Conservation (phyloP, 2,329 filamentous ascomycete genomes). For the Aspergillus oerlinghausenensis region DNA sequence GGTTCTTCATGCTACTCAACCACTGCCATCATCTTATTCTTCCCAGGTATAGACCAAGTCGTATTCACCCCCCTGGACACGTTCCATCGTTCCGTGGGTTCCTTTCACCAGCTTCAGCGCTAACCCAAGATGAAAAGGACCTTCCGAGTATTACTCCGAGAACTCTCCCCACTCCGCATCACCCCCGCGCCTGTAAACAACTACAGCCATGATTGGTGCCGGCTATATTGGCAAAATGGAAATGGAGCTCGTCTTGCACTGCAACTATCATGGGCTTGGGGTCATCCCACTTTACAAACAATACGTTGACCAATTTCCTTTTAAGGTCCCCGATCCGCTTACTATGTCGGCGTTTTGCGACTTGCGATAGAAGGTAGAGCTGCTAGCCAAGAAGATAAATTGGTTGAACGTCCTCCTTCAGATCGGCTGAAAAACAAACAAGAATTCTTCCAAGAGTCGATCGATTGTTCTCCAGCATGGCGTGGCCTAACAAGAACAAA, state of each 20-base stretch:
- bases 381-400: conserved; percentile 2
- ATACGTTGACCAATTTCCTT: background rate
- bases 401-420: background rate
- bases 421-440: background rate
- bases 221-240: background rate
- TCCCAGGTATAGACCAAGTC: too few relatives aligned
- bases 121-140: conserved; percentile 3
- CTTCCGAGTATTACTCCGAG: conserved; percentile 21
- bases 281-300: background rate
- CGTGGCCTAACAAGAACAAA: conserved; percentile 22
- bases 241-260: background rate
- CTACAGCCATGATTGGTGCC: conserved; percentile 1
- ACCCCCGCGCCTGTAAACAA: background rate
- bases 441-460: background rate
- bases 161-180: background rate
- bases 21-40: too few relatives aligned
- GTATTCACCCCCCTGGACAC: background rate
- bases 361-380: background rate
- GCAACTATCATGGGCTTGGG: background rate
- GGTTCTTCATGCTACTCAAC: too few relatives aligned
- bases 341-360: background rate
- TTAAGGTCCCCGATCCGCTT: background rate
- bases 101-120: background rate
- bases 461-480: conserved; percentile 6
- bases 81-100: background rate